These are phyloP conservation scores for Fusarium bulbicola DNA, from an alignment of 2,329 filamentous ascomycete genomes.

Conservation along the genomic window DNA sequence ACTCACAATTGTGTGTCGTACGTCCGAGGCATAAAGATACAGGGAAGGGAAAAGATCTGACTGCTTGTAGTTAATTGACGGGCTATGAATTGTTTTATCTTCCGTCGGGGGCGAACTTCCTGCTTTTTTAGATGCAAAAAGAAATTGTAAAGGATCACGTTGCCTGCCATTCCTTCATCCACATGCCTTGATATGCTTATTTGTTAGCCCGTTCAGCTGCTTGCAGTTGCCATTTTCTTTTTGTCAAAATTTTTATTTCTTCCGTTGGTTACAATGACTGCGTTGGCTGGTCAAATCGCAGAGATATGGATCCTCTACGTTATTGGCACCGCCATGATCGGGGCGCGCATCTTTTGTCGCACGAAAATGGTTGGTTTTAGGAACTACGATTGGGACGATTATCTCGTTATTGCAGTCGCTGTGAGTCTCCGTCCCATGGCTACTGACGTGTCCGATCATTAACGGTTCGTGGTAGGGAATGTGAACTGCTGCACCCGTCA, in stretches of 20 bases:
- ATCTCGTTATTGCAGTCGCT: slow-evolving; percentile 37
- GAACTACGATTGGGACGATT: slow-evolving; percentile 48
- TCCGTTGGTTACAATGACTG: neutral
- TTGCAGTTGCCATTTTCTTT: neutral
- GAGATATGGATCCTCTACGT: slow-evolving; percentile 51
- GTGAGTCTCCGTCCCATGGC: neutral
- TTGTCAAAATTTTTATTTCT: neutral
- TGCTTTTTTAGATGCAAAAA: neutral
- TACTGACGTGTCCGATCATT: neutral
- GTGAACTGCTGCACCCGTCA: slow-evolving; percentile 33
- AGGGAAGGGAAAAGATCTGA: neutral
- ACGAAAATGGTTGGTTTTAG: slow-evolving; percentile 46
- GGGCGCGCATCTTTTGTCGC: slow-evolving; percentile 45
- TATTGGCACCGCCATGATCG: slow-evolving; percentile 46
- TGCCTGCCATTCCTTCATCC: neutral
- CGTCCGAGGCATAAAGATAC: neutral
- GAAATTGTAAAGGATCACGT: neutral
- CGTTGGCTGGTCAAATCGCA: slow-evolving; percentile 25
- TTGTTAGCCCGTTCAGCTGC: neutral
- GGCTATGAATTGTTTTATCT: neutral
- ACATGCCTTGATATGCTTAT: neutral
- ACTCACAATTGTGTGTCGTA: neutral
- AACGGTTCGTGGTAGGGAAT: slow-evolving; percentile 10
- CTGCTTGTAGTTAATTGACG: neutral
- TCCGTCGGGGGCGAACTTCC: neutral